Conservation (phyloP, 139 green algal genomes). For the Chlorella sp. region DNA sequence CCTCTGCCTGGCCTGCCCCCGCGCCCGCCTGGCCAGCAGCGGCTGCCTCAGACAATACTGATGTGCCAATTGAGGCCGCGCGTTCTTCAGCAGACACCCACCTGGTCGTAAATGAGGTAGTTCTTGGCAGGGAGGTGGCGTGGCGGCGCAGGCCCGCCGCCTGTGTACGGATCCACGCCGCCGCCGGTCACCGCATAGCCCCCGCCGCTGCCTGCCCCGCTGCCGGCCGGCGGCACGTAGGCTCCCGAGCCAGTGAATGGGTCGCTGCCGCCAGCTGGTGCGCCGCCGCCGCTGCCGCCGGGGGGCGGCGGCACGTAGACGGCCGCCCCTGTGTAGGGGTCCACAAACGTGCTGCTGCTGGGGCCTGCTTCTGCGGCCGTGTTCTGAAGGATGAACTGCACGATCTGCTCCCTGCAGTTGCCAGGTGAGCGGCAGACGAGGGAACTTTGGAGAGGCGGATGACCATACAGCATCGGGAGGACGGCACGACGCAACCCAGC, state of each 20-base stretch:
- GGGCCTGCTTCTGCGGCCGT: constrained; percentile 44
- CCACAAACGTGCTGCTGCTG: constrained; percentile 23
- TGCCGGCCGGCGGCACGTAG: background rate
- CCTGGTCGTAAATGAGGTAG: constrained; percentile 30
- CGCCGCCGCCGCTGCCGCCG: background rate
- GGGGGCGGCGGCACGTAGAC: background rate
- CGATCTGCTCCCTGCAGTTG: constrained; percentile 75
- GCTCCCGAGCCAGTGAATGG: constrained; percentile 52
- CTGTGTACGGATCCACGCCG: constrained; percentile 20
- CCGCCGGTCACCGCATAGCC: constrained; percentile 3
- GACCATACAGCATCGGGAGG: background rate
- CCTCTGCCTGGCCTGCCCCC: no score
- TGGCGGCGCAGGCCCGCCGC: background rate
- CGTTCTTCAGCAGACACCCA: no score
- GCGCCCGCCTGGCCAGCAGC: no score
- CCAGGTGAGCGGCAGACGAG: background rate
- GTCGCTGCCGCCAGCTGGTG: constrained; percentile 23
- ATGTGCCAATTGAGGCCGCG: no score
- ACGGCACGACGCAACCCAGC: background rate
- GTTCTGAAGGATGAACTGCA: constrained; percentile 90
- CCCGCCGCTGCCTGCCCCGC: constrained; percentile 9
- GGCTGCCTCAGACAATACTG: no score
- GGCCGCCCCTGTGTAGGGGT: constrained; percentile 59
- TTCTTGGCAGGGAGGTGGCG: background rate
- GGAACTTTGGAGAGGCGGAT: background rate